A percentile compares a stretch with the other conserved stretches of the same genome.
phyloP scores from a whole-genome alignment of 139 green algal species.

The Chlorella sorokiniana region DNA sequence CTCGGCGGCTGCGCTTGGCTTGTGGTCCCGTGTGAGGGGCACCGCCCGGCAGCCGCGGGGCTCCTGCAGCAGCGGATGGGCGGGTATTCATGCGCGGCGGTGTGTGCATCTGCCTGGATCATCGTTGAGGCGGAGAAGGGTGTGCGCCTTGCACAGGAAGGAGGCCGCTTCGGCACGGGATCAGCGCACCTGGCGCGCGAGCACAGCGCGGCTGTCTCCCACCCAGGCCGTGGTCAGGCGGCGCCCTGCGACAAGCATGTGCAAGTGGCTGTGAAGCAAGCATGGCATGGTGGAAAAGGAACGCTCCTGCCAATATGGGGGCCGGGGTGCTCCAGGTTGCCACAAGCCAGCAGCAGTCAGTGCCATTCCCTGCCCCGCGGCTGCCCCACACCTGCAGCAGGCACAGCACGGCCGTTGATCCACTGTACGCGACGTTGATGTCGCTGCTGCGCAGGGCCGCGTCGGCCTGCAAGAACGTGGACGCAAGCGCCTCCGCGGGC shows the following conservation, averaged over 20 bases:
- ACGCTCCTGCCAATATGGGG: too few relatives aligned
- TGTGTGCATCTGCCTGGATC: too few relatives aligned
- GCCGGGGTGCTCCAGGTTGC: too few relatives aligned
- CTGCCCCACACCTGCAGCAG: conserved; percentile 56
- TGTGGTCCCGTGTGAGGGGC: conserved; percentile 89
- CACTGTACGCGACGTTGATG: conserved; percentile 85
- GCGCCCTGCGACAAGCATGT: too few relatives aligned
- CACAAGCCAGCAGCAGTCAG: too few relatives aligned
- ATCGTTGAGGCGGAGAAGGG: not conserved
- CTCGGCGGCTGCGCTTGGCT: conserved; percentile 78
- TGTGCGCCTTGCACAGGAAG: too few relatives aligned
- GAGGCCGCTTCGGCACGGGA: not conserved
- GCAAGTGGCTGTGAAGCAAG: too few relatives aligned
- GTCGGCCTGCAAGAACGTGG: conserved; percentile 73
- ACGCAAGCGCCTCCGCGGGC: not conserved
- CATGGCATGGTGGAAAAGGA: too few relatives aligned
- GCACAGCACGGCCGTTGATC: conserved; percentile 77
- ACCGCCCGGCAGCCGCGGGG: conserved; percentile 54
- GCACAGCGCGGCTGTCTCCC: conserved; percentile 82
- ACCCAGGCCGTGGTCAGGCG: conserved; percentile 85
- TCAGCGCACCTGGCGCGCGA: conserved; percentile 42
- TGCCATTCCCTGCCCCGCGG: too few relatives aligned
- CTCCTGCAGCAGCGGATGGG: not conserved
- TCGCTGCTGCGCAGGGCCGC: conserved; percentile 46
- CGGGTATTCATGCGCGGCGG: not conserved